Evolutionary conservation across 108 stramenopile species (phyloP).

Genomic region (Cyclotella kingstonii): DNA sequence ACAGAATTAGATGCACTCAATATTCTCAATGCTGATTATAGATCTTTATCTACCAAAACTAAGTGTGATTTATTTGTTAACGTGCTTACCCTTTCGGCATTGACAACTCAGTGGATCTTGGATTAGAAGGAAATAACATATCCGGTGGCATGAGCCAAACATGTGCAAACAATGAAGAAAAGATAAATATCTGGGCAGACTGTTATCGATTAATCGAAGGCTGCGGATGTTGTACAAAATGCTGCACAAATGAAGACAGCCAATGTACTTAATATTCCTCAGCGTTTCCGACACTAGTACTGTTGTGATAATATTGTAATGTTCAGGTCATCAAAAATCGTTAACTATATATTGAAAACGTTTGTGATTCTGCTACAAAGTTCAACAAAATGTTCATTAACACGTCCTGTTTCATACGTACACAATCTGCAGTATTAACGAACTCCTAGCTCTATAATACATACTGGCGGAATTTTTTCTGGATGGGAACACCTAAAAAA

Average conservation of each 20-base stretch:
- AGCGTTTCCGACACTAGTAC: too few species aligned
- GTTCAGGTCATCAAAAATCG: too few species aligned
- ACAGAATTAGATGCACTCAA: not conserved
- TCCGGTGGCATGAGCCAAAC: conserved; percentile 26
- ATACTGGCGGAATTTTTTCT: not conserved
- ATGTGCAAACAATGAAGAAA: conserved; percentile 8
- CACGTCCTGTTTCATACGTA: too few species aligned
- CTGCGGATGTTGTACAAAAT: conserved; percentile 37
- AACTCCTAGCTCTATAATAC: too few species aligned
- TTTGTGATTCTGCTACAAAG: too few species aligned
- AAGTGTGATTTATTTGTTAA: not conserved
- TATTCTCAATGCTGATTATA: too few species aligned
- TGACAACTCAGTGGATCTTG: conserved; percentile 18
- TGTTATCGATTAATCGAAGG: conserved; percentile 31
- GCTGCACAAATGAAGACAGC: conserved; percentile 25
- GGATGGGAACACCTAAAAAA: not conserved
- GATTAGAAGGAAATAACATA: conserved; percentile 35
- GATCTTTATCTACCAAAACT: too few species aligned
- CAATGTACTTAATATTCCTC: conserved; percentile 8
- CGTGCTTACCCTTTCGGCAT: not conserved
- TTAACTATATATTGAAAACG: too few species aligned
- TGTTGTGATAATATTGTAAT: too few species aligned
- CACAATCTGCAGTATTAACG: too few species aligned
- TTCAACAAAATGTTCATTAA: too few species aligned
- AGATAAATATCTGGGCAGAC: conserved; percentile 30